Conservation (phyloP, 164 flowering plant species). For the Umbellularia californica region DNA sequence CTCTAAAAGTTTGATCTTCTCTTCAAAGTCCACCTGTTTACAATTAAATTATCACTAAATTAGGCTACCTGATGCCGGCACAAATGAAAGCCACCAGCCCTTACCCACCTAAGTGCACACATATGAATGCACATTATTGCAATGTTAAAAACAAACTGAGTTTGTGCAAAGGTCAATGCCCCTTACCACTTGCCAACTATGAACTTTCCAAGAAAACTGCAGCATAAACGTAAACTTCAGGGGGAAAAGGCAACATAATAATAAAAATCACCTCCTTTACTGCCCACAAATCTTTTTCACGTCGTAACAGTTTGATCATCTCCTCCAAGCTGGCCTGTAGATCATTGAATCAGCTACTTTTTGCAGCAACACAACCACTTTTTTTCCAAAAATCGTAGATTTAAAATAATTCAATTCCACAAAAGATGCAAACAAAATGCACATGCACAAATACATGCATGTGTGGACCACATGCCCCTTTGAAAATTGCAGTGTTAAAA, state of each 20-base stretch:
- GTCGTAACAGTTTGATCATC: constrained; percentile 11
- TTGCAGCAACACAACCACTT: not conserved
- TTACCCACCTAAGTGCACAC: not conserved
- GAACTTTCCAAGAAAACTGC: not conserved
- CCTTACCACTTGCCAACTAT: not conserved
- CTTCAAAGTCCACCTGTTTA: constrained; percentile 36
- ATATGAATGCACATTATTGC: not conserved
- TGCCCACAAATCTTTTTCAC: constrained; percentile 28
- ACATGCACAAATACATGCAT: not conserved
- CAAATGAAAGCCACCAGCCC: not conserved
- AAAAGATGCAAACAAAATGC: not conserved
- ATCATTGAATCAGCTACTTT: constrained; percentile 10
- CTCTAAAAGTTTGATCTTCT: constrained; percentile 27
- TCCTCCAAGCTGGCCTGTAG: constrained; percentile 9
- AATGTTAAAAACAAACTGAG: not conserved
- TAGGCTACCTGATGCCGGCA: not conserved
- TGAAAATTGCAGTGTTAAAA: not conserved
- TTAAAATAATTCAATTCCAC: not conserved
- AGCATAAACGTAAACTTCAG: not conserved
- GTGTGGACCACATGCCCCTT: not conserved
- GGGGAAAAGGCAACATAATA: not conserved
- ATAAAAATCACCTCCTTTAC: constrained; percentile 28
- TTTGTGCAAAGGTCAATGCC: not conserved
- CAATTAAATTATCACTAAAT: not conserved
- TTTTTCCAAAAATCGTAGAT: not conserved